These are phyloP conservation scores for Carex scoparia DNA, from an alignment of 176 grass and related monocot genomes.

Conservation along the genomic window DNA sequence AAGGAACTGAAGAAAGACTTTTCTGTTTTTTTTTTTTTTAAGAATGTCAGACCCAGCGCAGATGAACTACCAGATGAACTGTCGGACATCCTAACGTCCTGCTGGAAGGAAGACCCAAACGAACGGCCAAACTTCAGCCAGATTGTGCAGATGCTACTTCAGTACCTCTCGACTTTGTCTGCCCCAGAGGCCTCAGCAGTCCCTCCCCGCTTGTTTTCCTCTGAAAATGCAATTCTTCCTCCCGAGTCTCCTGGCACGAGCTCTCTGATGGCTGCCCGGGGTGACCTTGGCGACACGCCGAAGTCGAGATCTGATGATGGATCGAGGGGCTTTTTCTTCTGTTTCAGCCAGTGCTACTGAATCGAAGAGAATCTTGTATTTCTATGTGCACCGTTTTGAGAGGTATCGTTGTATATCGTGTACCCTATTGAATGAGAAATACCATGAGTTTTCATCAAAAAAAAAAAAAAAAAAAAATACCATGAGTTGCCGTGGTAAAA, in stretches of 20 bases:
- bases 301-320: constrained; percentile 53
- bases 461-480: not conserved
- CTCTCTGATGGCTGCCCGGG: constrained; percentile 71
- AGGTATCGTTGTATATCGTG: constrained; percentile 6
- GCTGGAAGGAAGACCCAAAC: constrained; percentile 95
- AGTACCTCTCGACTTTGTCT: constrained; percentile 73
- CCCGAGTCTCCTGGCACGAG: constrained; percentile 91
- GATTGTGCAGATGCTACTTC: constrained; percentile 90
- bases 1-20: not conserved
- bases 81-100: constrained; percentile 68
- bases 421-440: constrained; percentile 1
- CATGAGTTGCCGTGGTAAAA: not conserved
- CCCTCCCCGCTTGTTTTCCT: constrained; percentile 53
- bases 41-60: constrained; percentile 91
- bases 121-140: constrained; percentile 90
- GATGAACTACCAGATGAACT: constrained; percentile 75
- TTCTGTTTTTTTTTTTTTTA: constrained; percentile 29
- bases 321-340: constrained; percentile 77
- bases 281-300: constrained; percentile 50
- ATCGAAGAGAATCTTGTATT: not conserved
- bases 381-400: not conserved
- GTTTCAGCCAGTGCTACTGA: constrained; percentile 95
- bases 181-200: constrained; percentile 40
- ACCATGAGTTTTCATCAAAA: not conserved
- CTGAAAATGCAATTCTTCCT: constrained; percentile 79